These are phyloP conservation scores for Candolleomyces eurysporus DNA, from an alignment of 768 basidiomycete genomes.

Conservation along the genomic window DNA sequence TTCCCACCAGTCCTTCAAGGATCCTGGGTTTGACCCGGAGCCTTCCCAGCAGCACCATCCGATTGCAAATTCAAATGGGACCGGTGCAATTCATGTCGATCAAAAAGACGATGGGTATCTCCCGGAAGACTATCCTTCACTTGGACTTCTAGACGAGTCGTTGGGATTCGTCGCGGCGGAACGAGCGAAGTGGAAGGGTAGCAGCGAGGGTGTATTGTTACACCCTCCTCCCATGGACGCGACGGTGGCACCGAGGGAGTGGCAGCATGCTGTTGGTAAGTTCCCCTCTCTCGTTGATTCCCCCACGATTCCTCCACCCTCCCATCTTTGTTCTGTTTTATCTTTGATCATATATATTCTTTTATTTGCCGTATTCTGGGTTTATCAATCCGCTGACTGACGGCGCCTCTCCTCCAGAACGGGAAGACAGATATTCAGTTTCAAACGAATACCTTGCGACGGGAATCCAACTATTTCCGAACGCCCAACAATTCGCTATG, in stretches of 20 bases:
- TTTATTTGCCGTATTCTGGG: no score
- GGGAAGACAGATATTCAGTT: no score
- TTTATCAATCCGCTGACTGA: slow-evolving; percentile 8
- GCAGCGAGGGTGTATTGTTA: slow-evolving; percentile 29
- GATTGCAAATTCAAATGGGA: no score
- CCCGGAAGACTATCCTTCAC: slow-evolving; percentile 53
- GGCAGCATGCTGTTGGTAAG: slow-evolving; percentile 67
- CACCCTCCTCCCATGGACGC: slow-evolving; percentile 18
- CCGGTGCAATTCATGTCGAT: not conserved
- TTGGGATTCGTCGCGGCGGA: slow-evolving; percentile 76
- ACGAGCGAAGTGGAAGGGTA: slow-evolving; percentile 54
- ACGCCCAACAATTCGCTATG: no score
- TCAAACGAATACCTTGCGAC: no score
- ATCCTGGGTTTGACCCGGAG: slow-evolving; percentile 11
- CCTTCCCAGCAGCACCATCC: no score
- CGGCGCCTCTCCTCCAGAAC: not conserved
- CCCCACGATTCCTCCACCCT: not conserved
- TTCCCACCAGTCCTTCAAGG: no score
- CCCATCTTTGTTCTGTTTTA: slow-evolving; percentile 4
- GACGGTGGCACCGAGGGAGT: not conserved
- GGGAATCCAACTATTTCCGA: no score
- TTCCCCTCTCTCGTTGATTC: not conserved
- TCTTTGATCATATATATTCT: not conserved
- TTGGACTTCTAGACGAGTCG: slow-evolving; percentile 72
- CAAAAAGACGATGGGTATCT: slow-evolving; percentile 11